Conservation (phyloP, 164 flowering plant species). For the Warburgia ugandensis region DNA sequence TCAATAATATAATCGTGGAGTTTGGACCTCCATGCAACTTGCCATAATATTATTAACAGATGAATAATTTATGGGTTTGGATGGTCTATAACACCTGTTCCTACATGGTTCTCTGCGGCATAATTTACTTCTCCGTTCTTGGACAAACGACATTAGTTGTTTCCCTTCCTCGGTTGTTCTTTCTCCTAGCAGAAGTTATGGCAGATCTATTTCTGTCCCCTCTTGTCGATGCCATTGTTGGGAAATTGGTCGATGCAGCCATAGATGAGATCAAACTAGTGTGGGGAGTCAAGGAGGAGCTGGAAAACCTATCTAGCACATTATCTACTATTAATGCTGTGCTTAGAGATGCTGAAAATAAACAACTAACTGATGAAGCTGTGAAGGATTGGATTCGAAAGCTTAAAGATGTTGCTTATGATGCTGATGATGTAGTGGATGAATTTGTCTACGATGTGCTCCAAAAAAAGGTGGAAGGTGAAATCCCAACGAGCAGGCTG, state of each 20-base stretch:
- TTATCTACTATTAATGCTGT: neutral
- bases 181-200: too few species aligned
- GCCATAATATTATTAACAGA: too few species aligned
- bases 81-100: too few species aligned
- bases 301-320: neutral
- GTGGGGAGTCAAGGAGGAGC: constrained; percentile 7
- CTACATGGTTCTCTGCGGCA: too few species aligned
- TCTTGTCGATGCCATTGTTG: neutral
- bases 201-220: neutral
- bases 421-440: constrained; percentile 2
- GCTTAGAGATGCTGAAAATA: constrained; percentile 7
- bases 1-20: too few species aligned
- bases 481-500: neutral
- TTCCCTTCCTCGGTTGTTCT: too few species aligned
- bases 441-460: neutral
- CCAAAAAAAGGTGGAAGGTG: neutral
- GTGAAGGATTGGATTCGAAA: constrained; percentile 5
- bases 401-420: constrained; percentile 8
- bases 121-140: too few species aligned
- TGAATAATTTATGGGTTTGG: too few species aligned
- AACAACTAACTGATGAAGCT: neutral
- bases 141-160: too few species aligned
- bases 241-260: neutral
- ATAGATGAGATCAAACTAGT: neutral
- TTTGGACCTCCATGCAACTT: too few species aligned